Percentiles rank a stretch among this genome's conserved stretches.
Evolutionary conservation across 768 basidiomycete species (phyloP).

Genomic region (Ramaria sp.): DNA sequence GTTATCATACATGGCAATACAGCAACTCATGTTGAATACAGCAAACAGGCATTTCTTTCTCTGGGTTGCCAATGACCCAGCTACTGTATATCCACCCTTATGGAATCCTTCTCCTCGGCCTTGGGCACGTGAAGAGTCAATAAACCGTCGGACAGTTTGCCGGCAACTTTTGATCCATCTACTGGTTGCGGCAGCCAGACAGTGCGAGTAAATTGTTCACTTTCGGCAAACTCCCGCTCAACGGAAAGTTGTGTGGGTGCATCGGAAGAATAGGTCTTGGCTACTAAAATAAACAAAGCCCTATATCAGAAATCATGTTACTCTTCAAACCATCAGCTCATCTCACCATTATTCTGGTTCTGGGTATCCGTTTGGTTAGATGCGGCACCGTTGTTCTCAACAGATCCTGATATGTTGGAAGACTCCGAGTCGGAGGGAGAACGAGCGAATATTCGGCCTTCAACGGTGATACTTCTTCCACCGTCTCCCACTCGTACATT

Average conservation of each 20-base stretch:
- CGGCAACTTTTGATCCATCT: slow-evolving; percentile 45
- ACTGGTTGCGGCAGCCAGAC: slow-evolving; percentile 61
- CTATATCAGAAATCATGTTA: not conserved
- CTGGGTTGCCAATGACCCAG: not conserved
- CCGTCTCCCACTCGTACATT: slow-evolving; percentile 61
- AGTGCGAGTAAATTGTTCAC: slow-evolving; percentile 52
- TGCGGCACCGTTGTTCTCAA: not conserved
- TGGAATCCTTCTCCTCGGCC: slow-evolving; percentile 44
- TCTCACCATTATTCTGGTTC: not conserved
- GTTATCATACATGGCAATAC: not conserved
- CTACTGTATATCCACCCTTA: slow-evolving; percentile 35
- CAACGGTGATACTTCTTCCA: slow-evolving; percentile 61
- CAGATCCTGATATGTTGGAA: not conserved
- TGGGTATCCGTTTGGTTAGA: not conserved
- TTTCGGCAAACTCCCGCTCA: slow-evolving; percentile 50
- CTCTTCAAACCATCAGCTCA: not conserved
- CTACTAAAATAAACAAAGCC: not conserved
- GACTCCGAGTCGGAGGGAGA: not conserved
- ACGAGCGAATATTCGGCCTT: slow-evolving; percentile 37
- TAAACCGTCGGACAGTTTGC: slow-evolving; percentile 60
- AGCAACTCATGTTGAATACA: no score
- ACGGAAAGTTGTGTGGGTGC: slow-evolving; percentile 33
- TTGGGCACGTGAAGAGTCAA: slow-evolving; percentile 53
- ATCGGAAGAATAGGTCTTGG: not conserved
- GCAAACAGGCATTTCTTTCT: no score